Percentiles rank a stretch among this genome's conserved stretches.
Conservation (phyloP, 2,329 filamentous ascomycete genomes). For the Leptographium radiaticola region DNA sequence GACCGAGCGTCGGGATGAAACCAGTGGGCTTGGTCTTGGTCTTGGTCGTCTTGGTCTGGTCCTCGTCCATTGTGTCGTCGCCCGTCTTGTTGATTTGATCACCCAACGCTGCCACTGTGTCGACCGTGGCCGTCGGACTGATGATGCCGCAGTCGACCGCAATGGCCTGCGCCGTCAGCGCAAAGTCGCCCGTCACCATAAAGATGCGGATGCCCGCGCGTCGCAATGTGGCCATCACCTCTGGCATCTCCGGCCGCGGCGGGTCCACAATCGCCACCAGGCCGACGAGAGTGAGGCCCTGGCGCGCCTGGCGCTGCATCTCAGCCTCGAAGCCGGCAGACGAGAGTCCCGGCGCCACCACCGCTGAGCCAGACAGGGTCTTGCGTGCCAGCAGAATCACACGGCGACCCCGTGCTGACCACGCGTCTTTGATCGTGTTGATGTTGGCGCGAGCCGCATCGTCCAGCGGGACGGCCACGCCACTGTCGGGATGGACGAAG, state of each 20-base stretch:
- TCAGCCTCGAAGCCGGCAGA: conserved; percentile 42
- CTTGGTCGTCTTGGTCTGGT: background rate
- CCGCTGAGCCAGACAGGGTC: conserved; percentile 26
- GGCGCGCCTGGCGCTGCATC: conserved; percentile 37
- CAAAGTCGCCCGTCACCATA: conserved; percentile 74
- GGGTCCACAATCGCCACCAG: conserved; percentile 70
- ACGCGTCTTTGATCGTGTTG: conserved; percentile 50
- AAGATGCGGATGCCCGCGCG: conserved; percentile 62
- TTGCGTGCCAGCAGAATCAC: conserved; percentile 56
- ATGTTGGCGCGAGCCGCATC: conserved; percentile 29
- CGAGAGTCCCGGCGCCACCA: conserved; percentile 26
- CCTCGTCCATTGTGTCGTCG: background rate
- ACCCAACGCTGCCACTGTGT: conserved; percentile 26
- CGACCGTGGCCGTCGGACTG: conserved; percentile 30
- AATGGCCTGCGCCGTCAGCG: conserved; percentile 61
- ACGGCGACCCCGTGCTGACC: conserved; percentile 55
- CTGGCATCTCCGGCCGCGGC: conserved; percentile 57
- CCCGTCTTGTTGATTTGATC: too few relatives aligned
- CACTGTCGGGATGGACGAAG: conserved; percentile 38
- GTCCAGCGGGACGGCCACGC: conserved; percentile 37
- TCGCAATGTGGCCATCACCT: conserved; percentile 51
- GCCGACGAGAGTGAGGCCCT: conserved; percentile 56
- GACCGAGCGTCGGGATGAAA: conserved; percentile 9
- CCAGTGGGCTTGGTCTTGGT: too few relatives aligned
- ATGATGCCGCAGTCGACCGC: conserved; percentile 61